A percentile compares a stretch with the other conserved stretches of the same genome.
These are phyloP conservation scores for Cutaneotrichosporon sp. DNA, from an alignment of 1,284 basidiomycete genomes.

Conservation along the genomic window DNA sequence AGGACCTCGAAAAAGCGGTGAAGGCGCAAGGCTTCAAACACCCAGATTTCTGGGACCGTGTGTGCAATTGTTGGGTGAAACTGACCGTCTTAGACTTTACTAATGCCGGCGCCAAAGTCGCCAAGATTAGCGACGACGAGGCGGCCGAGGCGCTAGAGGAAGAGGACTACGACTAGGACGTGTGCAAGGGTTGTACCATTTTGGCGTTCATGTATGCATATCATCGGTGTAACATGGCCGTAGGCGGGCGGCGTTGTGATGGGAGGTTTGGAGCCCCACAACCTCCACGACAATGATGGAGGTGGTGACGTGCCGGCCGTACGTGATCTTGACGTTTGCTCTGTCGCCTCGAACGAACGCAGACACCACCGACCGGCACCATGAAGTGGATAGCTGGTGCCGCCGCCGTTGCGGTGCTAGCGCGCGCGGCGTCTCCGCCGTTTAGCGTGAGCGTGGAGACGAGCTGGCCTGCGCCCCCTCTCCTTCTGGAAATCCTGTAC, in stretches of 20 bases:
- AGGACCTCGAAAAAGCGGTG: slow-evolving; percentile 31
- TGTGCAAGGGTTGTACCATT: not conserved
- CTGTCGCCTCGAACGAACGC: too few relatives aligned
- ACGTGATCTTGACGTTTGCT: not conserved
- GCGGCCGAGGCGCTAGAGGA: slow-evolving; percentile 40
- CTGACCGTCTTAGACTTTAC: slow-evolving; percentile 29
- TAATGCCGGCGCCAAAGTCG: slow-evolving; percentile 29
- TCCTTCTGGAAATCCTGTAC: slow-evolving; percentile 75
- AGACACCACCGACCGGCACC: too few relatives aligned
- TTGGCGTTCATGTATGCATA: not conserved
- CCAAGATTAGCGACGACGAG: slow-evolving; percentile 37
- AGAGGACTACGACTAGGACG: slow-evolving; percentile 12
- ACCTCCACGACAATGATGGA: not conserved
- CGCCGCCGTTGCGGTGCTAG: slow-evolving; percentile 1
- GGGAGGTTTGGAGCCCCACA: not conserved
- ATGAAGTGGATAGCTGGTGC: slow-evolving; percentile 15
- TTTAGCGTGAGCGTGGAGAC: slow-evolving; percentile 72
- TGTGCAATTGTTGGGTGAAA: not conserved
- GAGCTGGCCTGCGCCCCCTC: slow-evolving; percentile 69
- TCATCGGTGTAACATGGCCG: not conserved
- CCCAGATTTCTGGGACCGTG: slow-evolving; percentile 41
- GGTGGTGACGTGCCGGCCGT: not conserved
- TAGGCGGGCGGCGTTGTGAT: not conserved
- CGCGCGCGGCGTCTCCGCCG: slow-evolving; percentile 54
- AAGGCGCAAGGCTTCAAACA: slow-evolving; percentile 42